These are phyloP conservation scores for Lagenidium giganteum DNA, from an alignment of 352 stramenopile genomes.

Conservation along the genomic window DNA sequence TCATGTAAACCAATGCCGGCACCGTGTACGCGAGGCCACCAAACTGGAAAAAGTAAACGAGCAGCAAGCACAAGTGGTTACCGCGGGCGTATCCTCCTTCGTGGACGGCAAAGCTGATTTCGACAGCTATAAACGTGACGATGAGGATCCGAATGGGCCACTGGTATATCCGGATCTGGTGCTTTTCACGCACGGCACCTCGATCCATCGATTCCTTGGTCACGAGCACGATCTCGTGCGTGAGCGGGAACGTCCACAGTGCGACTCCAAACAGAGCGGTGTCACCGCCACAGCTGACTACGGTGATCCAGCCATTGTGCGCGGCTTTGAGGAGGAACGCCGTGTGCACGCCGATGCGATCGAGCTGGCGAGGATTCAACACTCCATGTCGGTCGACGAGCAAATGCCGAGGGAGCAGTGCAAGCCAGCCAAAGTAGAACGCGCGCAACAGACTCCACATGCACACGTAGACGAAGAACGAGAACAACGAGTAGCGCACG, in stretches of 20 bases:
- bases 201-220: conserved; percentile 59
- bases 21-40: conserved; percentile 50
- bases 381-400: no score
- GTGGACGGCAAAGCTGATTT: conserved; percentile 23
- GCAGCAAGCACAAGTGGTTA: conserved; percentile 31
- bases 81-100: conserved; percentile 44
- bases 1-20: conserved; percentile 32
- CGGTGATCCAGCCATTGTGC: conserved; percentile 21
- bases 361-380: conserved; percentile 14
- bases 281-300: conserved; percentile 37
- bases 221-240: conserved; percentile 56
- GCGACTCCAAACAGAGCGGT: conserved; percentile 41
- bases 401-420: no score
- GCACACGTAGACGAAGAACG: conserved; percentile 50
- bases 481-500: conserved; percentile 56
- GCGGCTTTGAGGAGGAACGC: conserved; percentile 23
- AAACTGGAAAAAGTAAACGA: conserved; percentile 44
- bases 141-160: conserved; percentile 19
- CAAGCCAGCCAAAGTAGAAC: conserved; percentile 38
- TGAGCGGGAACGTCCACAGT: conserved; percentile 45
- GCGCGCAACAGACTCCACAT: conserved; percentile 31
- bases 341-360: conserved; percentile 42
- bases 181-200: conserved; percentile 30
- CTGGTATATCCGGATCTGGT: conserved; percentile 35
- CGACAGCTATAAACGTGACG: conserved; percentile 19